Conservation (phyloP, 1,284 basidiomycete genomes). For the Cryptococcus jaspeensis region DNA sequence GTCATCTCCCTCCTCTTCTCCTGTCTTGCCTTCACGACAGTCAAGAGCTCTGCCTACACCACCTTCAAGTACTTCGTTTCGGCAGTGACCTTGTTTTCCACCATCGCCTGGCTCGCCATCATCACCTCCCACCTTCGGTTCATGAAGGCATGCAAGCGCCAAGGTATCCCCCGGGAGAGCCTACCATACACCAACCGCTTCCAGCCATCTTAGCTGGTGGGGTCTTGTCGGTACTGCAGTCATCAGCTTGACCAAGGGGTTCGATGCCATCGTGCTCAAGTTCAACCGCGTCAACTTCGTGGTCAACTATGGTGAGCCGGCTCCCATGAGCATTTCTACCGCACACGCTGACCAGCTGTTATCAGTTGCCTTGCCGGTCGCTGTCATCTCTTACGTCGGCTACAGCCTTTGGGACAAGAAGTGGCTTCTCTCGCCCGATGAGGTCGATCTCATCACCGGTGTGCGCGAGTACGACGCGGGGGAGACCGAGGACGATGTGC, state of each 20-base stretch:
- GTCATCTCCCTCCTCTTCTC: conserved; percentile 6
- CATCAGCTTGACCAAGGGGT: conserved; percentile 16
- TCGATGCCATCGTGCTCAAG: conserved; percentile 8
- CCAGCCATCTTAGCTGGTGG: conserved; percentile 8
- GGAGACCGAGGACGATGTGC: conserved; percentile 6
- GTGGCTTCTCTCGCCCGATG: conserved; percentile 1
- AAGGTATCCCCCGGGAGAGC: conserved; percentile 4
- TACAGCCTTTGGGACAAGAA: conserved; percentile 5
- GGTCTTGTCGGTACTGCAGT: conserved; percentile 10
- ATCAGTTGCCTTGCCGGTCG: conserved; percentile 10
- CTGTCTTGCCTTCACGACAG: conserved; percentile 7
- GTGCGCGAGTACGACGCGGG: conserved; percentile 3
- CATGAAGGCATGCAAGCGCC: conserved; percentile 7
- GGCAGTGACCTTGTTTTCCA: conserved; percentile 17
- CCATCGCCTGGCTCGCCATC: conserved; percentile 16
- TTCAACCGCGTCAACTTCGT: conserved; percentile 8
- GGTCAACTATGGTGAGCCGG: conserved; percentile 6
- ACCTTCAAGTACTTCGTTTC: conserved; percentile 23
- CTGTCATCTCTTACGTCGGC: conserved; percentile 9
- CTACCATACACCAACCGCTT: conserved; percentile 4
- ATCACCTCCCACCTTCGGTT: conserved; percentile 10
- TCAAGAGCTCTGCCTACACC: conserved; percentile 8
- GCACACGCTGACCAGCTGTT: not conserved
- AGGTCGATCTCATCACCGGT: conserved; percentile 8
- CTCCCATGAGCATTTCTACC: not conserved